Evolutionary conservation across 2,329 filamentous ascomycete genomes (phyloP), one percentile per base, ranked within the genome.

Genomic region (Ophiostoma sp.): DNA sequence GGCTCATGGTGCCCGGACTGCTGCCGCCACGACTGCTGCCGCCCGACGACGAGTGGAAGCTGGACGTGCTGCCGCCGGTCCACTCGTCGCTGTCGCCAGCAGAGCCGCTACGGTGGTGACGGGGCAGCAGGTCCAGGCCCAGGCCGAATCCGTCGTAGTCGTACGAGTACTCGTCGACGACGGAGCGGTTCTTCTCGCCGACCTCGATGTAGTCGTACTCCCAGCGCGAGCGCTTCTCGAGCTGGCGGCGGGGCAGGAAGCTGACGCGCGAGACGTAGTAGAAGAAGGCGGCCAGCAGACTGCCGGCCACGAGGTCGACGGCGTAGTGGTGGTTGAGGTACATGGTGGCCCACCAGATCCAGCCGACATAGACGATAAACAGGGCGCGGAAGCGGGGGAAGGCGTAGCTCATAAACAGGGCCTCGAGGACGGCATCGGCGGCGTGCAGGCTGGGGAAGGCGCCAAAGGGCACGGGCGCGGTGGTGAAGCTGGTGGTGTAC

Each of bases 341-440:
- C 93, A 98, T 97, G 75, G 94, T 98, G 15, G 94, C 91, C 93
- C 94, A 98, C 92, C 93, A 97, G 76, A 97, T 89, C 94, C 94
- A 97, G 77, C 91, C 86, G 64, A 91, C 90, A 80, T 97, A 98
- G 73, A 86, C 84, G 73, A 94, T 86, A 80, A 96, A 96, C 69
- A 95, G 80, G 15, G 90, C 88, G 74, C 91, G 89, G 74, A 96
- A 86, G 72, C 87, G 88, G 4, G 94, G 94, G 83, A 98, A 97
- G 78, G 92, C 89, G 80, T 96, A 90, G 79, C 90, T 92, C 89
- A 98, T 91, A 83, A 97, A 97, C 20, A 97, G 85, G 31, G 92
- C 93, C 79, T 96, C 92, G 69, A 97, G 85, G 4, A 93, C 94
- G 10, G 94, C 93, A 78, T 92, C 93, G 35, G 90, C 94, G 39